Percentiles rank a stretch among this genome's conserved stretches.
phyloP scores from a whole-genome alignment of 257 asterid genomes.

The Ehretia macrophylla region DNA sequence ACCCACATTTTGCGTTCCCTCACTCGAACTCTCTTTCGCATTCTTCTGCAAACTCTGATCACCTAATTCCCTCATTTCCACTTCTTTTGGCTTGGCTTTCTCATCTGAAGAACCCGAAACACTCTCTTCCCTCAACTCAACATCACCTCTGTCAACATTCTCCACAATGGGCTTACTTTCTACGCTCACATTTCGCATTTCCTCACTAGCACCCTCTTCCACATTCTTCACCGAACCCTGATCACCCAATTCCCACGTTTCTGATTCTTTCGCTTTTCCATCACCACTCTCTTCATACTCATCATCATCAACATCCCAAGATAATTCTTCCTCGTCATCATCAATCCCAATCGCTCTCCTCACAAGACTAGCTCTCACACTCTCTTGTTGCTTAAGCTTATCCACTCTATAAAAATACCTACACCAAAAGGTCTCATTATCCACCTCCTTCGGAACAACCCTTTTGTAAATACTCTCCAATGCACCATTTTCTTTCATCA shows the following conservation, averaged over 20 bases:
- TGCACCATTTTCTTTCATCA: conserved; percentile 54
- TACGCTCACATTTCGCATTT: conserved; percentile 12
- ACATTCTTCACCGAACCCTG: conserved; percentile 11
- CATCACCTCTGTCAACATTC: conserved; percentile 9
- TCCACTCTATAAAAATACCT: conserved; percentile 71
- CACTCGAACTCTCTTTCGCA: no score
- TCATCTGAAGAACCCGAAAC: conserved; percentile 12
- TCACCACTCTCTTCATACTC: conserved; percentile 23
- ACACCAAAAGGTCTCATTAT: conserved; percentile 69
- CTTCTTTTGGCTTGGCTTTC: conserved; percentile 24
- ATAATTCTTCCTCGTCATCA: conserved; percentile 70
- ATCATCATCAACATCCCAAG: conserved; percentile 88
- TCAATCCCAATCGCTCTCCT: conserved; percentile 64
- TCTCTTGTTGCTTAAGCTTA: conserved; percentile 77
- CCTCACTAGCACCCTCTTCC: conserved; percentile 23
- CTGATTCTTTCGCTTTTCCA: conserved; percentile 21
- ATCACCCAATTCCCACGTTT: conserved; percentile 17
- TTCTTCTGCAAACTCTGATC: no score
- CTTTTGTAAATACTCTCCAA: conserved; percentile 43
- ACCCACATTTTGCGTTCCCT: no score
- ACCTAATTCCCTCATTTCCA: no score
- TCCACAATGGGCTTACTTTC: conserved; percentile 19
- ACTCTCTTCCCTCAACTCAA: conserved; percentile 18
- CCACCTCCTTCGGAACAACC: conserved; percentile 55
- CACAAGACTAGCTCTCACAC: conserved; percentile 65